Percentiles rank a stretch among this genome's conserved stretches.
Conservation (phyloP, 805 yeast genomes). For the Saturnispora halmiae region DNA sequence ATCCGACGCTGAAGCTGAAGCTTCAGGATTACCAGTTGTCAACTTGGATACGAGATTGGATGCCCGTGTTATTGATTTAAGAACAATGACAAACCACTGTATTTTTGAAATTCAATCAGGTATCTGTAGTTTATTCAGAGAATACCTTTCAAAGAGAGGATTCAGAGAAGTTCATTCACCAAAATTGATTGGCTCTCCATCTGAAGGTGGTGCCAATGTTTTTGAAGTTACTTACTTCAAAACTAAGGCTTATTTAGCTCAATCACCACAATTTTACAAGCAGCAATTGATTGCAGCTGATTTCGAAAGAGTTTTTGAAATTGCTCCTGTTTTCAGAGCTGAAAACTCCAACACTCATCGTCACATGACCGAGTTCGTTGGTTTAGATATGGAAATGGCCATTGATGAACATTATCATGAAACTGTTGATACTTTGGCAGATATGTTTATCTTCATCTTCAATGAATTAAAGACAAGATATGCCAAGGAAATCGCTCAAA, state of each 20-base stretch:
- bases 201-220: slow-evolving; percentile 97
- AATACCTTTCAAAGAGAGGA: slow-evolving; percentile 56
- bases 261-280: slow-evolving; percentile 96
- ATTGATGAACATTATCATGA: slow-evolving; percentile 98
- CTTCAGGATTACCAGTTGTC: slow-evolving; percentile 83
- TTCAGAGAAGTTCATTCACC: slow-evolving; percentile 96
- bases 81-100: slow-evolving; percentile 96
- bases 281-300: slow-evolving; percentile 98
- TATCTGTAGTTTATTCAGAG: slow-evolving; percentile 81
- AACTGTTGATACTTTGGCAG: slow-evolving; percentile 49
- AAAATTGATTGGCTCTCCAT: slow-evolving; percentile 86
- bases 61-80: slow-evolving; percentile 88
- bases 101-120: slow-evolving; percentile 91
- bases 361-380: slow-evolving; percentile 98
- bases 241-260: slow-evolving; percentile 88
- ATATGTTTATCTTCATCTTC: slow-evolving; percentile 80
- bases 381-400: slow-evolving; percentile 96
- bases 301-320: slow-evolving; percentile 91
- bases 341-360: slow-evolving; percentile 99
- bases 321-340: slow-evolving; percentile 98
- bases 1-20: slow-evolving; percentile 90
- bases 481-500: slow-evolving; percentile 75
- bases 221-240: slow-evolving; percentile 92
- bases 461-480: slow-evolving; percentile 71
- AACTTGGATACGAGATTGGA: slow-evolving; percentile 95